A percentile compares a stretch with the other conserved stretches of the same genome.
phyloP scores from a whole-genome alignment of 176 grass and related monocot species.

The Juncus inflexus region DNA sequence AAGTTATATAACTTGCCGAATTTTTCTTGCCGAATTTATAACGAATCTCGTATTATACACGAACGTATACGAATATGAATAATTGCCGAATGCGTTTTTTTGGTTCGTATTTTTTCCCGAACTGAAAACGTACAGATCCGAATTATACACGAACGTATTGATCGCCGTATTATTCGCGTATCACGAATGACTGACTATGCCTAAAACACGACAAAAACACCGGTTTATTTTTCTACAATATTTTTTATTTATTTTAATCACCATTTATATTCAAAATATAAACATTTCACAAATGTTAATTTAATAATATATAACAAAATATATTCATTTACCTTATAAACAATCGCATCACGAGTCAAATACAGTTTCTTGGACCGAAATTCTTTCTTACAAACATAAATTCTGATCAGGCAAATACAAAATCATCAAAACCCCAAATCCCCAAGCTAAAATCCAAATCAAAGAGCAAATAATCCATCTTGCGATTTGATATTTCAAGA shows the following conservation, averaged over 20 bases:
- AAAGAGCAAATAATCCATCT: slow-evolving; percentile 52
- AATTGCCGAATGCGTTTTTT: no score
- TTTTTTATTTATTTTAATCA: not conserved
- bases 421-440: slow-evolving; percentile 64
- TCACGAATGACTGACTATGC: no score
- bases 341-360: slow-evolving; percentile 50
- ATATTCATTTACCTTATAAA: slow-evolving; percentile 50
- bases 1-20: no score
- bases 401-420: slow-evolving; percentile 49
- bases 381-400: slow-evolving; percentile 34
- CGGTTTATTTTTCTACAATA: slow-evolving; percentile 50
- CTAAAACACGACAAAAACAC: slow-evolving; percentile 52
- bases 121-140: no score
- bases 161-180: no score
- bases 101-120: no score
- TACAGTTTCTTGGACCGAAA: slow-evolving; percentile 52
- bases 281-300: not conserved
- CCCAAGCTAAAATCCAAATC: slow-evolving; percentile 53
- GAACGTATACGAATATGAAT: no score
- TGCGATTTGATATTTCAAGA: slow-evolving; percentile 54
- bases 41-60: no score
- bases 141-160: no score
- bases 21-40: no score
- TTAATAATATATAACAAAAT: not conserved
- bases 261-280: not conserved